Base-by-base conservation (phyloP, 306 rosid species). In the Neltuma alba region DNA sequence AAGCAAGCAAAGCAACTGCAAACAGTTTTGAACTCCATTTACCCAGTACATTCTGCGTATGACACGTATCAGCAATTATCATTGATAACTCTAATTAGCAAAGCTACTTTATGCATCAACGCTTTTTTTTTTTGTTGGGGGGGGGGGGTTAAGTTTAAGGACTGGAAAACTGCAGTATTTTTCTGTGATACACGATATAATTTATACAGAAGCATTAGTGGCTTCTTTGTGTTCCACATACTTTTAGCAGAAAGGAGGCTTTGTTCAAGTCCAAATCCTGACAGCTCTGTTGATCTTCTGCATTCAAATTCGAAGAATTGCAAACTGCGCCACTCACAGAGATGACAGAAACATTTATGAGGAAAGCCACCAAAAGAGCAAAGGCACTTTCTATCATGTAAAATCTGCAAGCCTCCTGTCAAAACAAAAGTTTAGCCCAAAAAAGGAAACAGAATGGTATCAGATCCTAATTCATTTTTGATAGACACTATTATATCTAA, bases 1-100 rank as follows among this genome's bases (percentile, higher is more conserved):
- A 95, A 40, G 99, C 99, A 55, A 95, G 90, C 84, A 95, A 86
- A 77, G 99, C 99, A 71, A 95, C 74, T 61, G 94, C 99, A 57
- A 95, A 95, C 78, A 95, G 85, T 80, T 91, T 95, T 28, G 99
- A 95, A 81, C 99, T 93, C 99, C 99, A 95, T 62, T 90, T 88
- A 78, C 99, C 99, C 81, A 95, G 83, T 64, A 95, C 97, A 88
- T 95, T 95, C 98, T 95, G 90, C 41, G 75, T 73, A 74, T 60
- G 33, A 12, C 12, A 75, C 7, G 67, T 25, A 40, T 70, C 61
- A 48, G 34, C 34, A 78, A 70, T 45, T 41, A 60, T 58, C 80
- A 81, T 66, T 45, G 55, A 68, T 37, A 16, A 58, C 67, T 75
- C 57, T 44, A 48, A 38, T n/a, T 28, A 78, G 27, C 44, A 64